A percentile compares a stretch with the other conserved stretches of the same genome.
Conservation (phyloP, 2,329 filamentous ascomycete genomes). For the Sordariomycetes sp. region DNA sequence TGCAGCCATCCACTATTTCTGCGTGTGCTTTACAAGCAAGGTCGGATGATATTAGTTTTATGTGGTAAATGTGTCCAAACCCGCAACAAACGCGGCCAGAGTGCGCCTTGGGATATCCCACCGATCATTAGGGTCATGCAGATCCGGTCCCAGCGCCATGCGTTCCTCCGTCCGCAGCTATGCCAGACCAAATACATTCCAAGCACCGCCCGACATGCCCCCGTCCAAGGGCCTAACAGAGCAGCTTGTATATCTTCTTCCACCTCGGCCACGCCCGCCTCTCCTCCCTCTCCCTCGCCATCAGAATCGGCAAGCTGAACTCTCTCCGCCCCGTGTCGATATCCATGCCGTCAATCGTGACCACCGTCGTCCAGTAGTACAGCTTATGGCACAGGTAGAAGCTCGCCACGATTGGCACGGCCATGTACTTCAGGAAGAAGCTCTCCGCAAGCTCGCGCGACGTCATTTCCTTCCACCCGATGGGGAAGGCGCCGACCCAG, state of each 20-base stretch:
- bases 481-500: constrained; percentile 75
- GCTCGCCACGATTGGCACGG: constrained; percentile 54
- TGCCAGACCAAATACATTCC: not conserved
- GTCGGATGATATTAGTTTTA: too few species aligned
- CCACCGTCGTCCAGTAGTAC: constrained; percentile 56
- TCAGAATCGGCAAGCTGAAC: constrained; percentile 67
- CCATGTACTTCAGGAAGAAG: constrained; percentile 67
- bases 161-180: not conserved
- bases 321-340: constrained; percentile 76
- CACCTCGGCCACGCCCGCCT: constrained; percentile 59
- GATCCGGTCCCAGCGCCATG: not conserved
- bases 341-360: constrained; percentile 69
- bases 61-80: too few species aligned
- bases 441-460: constrained; percentile 38
- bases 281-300: constrained; percentile 74
- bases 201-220: not conserved
- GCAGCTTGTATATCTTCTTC: constrained; percentile 65
- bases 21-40: too few species aligned
- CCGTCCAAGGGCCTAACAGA: constrained; percentile 42
- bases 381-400: constrained; percentile 72
- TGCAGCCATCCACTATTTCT: too few species aligned
- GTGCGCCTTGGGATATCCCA: too few species aligned
- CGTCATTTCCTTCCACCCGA: constrained; percentile 40
- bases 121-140: not conserved
- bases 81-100: too few species aligned